These are phyloP conservation scores for Asclepias syriaca DNA, from an alignment of 257 asterid species.

Conservation along the genomic window DNA sequence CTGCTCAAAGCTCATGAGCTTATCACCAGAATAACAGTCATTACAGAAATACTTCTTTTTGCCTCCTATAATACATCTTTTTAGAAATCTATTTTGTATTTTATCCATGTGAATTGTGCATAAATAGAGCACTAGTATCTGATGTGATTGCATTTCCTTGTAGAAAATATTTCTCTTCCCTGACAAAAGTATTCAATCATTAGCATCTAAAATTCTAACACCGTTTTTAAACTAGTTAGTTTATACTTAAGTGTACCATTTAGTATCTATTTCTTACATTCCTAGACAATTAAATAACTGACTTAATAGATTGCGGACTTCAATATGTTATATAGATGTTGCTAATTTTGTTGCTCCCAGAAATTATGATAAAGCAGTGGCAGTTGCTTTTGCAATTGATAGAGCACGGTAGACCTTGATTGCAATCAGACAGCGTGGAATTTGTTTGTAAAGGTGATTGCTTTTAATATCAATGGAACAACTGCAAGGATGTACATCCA, in stretches of 20 bases:
- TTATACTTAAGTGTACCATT: not conserved
- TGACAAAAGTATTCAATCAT: not conserved
- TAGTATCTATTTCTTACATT: not conserved
- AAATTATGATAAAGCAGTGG: not conserved
- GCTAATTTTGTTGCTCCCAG: not conserved
- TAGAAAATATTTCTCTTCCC: slow-evolving; percentile 4
- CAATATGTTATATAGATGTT: not conserved
- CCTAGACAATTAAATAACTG: not conserved
- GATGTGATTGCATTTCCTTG: not conserved
- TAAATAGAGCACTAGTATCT: not conserved
- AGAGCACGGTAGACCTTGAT: not conserved
- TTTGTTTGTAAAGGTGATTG: not conserved
- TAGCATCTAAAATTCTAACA: not conserved
- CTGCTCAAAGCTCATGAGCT: not conserved
- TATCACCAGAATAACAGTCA: not conserved
- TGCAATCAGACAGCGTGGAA: not conserved
- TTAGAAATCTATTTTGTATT: not conserved
- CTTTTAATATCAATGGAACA: not conserved
- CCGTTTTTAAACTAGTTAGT: not conserved
- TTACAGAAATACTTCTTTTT: not conserved
- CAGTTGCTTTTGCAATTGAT: slow-evolving; percentile 8
- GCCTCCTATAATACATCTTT: not conserved
- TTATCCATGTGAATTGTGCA: not conserved
- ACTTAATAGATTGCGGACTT: not conserved
- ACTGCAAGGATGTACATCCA: not conserved